Evolutionary conservation across 106 monocot genomes (phyloP).

Genomic region (Dendrobium huoshanense): DNA sequence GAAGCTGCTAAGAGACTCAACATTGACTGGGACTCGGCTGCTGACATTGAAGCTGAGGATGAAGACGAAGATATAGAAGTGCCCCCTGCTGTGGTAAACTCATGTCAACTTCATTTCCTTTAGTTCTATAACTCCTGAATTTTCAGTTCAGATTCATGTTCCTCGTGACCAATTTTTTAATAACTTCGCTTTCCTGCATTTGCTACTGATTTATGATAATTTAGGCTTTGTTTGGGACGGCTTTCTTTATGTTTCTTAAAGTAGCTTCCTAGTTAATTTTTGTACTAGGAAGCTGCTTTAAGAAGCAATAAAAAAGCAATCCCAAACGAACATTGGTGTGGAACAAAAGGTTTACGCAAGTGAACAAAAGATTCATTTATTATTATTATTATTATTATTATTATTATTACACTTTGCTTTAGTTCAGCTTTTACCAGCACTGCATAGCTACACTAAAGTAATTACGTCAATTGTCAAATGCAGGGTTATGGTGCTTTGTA

Average conservation of each 20-base stretch:
- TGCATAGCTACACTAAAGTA: neutral
- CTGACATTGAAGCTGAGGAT: conserved; percentile 57
- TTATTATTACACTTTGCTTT: too few relatives aligned
- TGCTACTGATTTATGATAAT: neutral
- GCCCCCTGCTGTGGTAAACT: conserved; percentile 70
- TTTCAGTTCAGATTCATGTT: neutral
- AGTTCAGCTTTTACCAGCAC: too few relatives aligned
- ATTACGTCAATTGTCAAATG: conserved; percentile 17
- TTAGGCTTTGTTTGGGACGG: too few relatives aligned
- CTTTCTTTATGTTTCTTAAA: too few relatives aligned
- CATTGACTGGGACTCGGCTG: conserved; percentile 91
- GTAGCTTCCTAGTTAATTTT: too few relatives aligned
- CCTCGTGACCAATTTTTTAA: neutral
- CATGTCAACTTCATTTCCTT: neutral
- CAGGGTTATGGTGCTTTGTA: conserved; percentile 90
- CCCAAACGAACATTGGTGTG: too few relatives aligned
- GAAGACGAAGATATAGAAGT: conserved; percentile 60
- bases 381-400: too few relatives aligned
- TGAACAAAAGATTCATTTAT: too few relatives aligned
- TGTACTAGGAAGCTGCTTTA: too few relatives aligned
- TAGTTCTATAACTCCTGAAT: neutral
- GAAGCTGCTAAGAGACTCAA: conserved; percentile 81
- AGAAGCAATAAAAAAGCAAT: too few relatives aligned
- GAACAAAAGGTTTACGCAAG: too few relatives aligned
- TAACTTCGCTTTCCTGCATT: neutral